Evolutionary conservation across 345 rosid genomes (phyloP), one percentile per base, ranked within the genome.

Genomic region (Linum lewisii): DNA sequence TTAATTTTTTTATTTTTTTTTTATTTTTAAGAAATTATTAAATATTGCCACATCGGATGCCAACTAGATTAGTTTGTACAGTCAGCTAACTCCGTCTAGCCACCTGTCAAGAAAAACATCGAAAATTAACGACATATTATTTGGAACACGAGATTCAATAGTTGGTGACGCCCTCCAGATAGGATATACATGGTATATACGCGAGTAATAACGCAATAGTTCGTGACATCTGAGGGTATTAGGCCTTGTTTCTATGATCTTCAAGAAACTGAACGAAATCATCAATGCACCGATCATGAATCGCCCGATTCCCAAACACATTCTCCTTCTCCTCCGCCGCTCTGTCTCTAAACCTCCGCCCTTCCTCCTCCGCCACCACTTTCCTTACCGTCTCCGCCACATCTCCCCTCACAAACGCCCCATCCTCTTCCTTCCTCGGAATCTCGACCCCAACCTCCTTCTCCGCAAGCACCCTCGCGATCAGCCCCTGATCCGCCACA

Each of bases 291-390:
- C 55, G 21, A 52, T 20, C 55, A 5, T 52, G 55, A n/a, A 52
- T 11, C 55, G 1, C 24, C 55, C 2, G 16, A n/a, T 52, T 23
- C 10, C 55, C 24, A 8, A 52, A 54, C 38, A 72, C 58, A 0
- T 26, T 32, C 24, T 60, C 61, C 50, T 36, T 73, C 63, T 57
- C 45, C 21, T 51, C 73, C 66, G 24, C 26, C 1, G 73, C 77
- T 52, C 65, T 64, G 11, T 49, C 70, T 32, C 65, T 19, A 0
- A 45, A 6, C 23, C 23, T 8, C 51, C 47, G 62, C 5, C 73
- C 77, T 7, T 56, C 54, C 15, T 21, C 49, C 18, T 69, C 64
- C 47, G 50, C 59, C 60, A 69, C 21, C 21, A 65, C 77, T 52
- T 21, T 52, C 20, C 62, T 58, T 13, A 73, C 49, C 19, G 73